Evolutionary conservation across 2,329 filamentous ascomycete genomes (phyloP).

Genomic region (Pseudogymnoascus sp.): DNA sequence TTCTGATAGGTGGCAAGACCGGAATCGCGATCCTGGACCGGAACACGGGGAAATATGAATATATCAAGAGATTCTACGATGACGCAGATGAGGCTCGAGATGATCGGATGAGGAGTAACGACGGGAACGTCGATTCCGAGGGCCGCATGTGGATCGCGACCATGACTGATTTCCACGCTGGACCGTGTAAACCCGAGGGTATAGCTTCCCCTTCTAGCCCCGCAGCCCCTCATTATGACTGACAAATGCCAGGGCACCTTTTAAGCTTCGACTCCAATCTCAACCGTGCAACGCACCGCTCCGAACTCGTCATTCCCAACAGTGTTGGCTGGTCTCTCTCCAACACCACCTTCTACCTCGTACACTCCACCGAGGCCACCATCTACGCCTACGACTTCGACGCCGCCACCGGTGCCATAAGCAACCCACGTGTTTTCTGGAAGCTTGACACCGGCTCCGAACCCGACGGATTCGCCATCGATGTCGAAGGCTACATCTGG

Average conservation of each 20-base stretch:
- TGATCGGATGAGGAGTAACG: slow-evolving; percentile 61
- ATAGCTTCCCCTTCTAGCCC: neutral
- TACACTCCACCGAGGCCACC: slow-evolving; percentile 62
- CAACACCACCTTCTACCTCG: slow-evolving; percentile 62
- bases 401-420: slow-evolving; percentile 50
- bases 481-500: slow-evolving; percentile 82
- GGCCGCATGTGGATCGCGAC: slow-evolving; percentile 79
- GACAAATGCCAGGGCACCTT: slow-evolving; percentile 49
- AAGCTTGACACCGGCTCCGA: slow-evolving; percentile 51
- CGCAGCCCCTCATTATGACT: neutral
- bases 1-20: slow-evolving; percentile 72
- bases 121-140: slow-evolving; percentile 70
- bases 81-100: slow-evolving; percentile 33
- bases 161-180: slow-evolving; percentile 66
- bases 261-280: slow-evolving; percentile 61
- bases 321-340: slow-evolving; percentile 72
- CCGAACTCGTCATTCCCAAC: slow-evolving; percentile 70
- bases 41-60: slow-evolving; percentile 43
- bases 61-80: slow-evolving; percentile 42
- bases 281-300: slow-evolving; percentile 49
- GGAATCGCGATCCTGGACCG: slow-evolving; percentile 73
- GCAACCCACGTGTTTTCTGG: slow-evolving; percentile 58
- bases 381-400: slow-evolving; percentile 73
- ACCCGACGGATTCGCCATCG: slow-evolving; percentile 79
- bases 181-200: slow-evolving; percentile 29